These are phyloP conservation scores for Corynascus novoguineensis DNA, from an alignment of 495 filamentous ascomycete genomes.

Conservation along the genomic window DNA sequence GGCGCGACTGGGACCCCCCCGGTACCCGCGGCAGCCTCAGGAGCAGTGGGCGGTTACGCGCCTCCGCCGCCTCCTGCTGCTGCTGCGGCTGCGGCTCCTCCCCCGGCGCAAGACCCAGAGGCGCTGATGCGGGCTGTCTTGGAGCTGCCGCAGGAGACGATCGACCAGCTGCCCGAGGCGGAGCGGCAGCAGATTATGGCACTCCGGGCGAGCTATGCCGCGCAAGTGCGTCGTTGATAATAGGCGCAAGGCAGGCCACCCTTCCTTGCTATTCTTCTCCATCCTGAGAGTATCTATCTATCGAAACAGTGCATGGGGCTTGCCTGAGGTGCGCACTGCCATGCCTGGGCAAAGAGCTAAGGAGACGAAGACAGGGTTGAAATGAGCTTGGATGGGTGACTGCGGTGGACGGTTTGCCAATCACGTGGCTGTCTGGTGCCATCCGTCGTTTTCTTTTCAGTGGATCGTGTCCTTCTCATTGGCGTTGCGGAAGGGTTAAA, in stretches of 20 bases:
- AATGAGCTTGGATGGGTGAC: too few relatives aligned
- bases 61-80: constrained; percentile 30
- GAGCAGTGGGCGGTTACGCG: constrained; percentile 31
- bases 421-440: too few relatives aligned
- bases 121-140: constrained; percentile 70
- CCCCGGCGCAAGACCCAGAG: constrained; percentile 51
- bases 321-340: too few relatives aligned
- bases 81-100: constrained; percentile 25
- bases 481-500: too few relatives aligned
- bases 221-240: constrained; percentile 14
- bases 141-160: constrained; percentile 64
- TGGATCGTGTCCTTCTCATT: too few relatives aligned
- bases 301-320: too few relatives aligned
- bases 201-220: constrained; percentile 38
- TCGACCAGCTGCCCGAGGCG: constrained; percentile 66
- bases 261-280: too few relatives aligned
- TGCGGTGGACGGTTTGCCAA: too few relatives aligned
- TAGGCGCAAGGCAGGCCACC: neutral
- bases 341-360: too few relatives aligned
- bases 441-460: too few relatives aligned
- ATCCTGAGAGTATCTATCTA: too few relatives aligned
- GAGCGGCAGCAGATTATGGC: constrained; percentile 73
- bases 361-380: too few relatives aligned
- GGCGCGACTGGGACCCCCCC: constrained; percentile 46
- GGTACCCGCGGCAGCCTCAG: constrained; percentile 31